A percentile compares a stretch with the other conserved stretches of the same genome.
phyloP scores from a whole-genome alignment of 495 filamentous ascomycete species.

The Talaromyces proteolyticus region DNA sequence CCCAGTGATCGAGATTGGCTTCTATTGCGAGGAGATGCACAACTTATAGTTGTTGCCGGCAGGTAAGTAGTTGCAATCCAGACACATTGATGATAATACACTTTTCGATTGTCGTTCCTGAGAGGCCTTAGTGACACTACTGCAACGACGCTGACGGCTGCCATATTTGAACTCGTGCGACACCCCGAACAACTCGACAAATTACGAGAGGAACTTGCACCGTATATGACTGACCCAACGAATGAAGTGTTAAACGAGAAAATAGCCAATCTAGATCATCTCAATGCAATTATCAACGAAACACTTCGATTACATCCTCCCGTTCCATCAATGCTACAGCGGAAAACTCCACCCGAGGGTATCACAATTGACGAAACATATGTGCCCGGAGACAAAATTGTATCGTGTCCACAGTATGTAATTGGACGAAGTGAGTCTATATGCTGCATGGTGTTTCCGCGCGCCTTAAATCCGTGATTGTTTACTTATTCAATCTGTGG shows the following conservation, averaged over 20 bases:
- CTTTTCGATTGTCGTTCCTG: background rate
- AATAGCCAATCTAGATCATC: too few species aligned
- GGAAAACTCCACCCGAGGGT: constrained; percentile 23
- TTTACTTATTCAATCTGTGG: background rate
- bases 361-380: constrained; percentile 15
- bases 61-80: background rate
- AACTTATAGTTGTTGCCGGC: background rate
- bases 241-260: too few species aligned
- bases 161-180: constrained; percentile 31
- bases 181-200: constrained; percentile 11
- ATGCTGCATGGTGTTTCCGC: background rate
- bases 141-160: constrained; percentile 18
- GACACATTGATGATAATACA: background rate
- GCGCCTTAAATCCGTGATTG: background rate
- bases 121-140: constrained; percentile 26
- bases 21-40: background rate
- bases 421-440: constrained; percentile 15
- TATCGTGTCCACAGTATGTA: constrained; percentile 27
- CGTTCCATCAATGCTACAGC: background rate
- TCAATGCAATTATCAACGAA: too few species aligned
- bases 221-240: too few species aligned
- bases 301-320: background rate
- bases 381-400: constrained; percentile 19
- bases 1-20: background rate
- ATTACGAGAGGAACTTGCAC: too few species aligned